Conservation (phyloP, 2,329 filamentous ascomycete species). For the Talaromyces sp. region DNA sequence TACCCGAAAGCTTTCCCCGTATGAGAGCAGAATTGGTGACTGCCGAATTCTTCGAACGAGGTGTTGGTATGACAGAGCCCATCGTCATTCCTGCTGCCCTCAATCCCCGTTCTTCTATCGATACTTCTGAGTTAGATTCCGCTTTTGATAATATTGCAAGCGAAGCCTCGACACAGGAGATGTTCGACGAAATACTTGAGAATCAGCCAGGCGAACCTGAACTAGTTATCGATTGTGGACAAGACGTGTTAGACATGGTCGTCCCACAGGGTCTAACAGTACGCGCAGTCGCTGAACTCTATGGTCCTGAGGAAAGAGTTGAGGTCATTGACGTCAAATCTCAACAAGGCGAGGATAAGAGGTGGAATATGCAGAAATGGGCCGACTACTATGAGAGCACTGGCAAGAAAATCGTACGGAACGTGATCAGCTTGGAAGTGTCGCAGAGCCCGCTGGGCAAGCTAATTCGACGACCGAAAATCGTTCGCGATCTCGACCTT, state of each 20-base stretch:
- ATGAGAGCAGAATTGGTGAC: slow-evolving; percentile 63
- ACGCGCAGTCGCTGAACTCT: slow-evolving; percentile 60
- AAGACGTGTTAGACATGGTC: slow-evolving; percentile 66
- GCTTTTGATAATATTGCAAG: slow-evolving; percentile 30
- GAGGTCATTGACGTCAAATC: slow-evolving; percentile 69
- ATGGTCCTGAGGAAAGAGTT: slow-evolving; percentile 59
- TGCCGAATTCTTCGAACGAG: slow-evolving; percentile 61
- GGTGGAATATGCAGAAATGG: slow-evolving; percentile 65
- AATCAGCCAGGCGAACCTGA: slow-evolving; percentile 29
- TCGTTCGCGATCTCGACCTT: slow-evolving; percentile 61
- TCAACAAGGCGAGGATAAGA: slow-evolving; percentile 62
- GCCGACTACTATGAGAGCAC: slow-evolving; percentile 64
- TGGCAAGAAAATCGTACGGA: slow-evolving; percentile 60
- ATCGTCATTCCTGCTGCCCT: slow-evolving; percentile 61
- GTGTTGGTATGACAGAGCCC: slow-evolving; percentile 63
- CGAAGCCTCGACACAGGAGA: slow-evolving; percentile 38
- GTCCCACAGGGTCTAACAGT: slow-evolving; percentile 64
- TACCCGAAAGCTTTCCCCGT: slow-evolving; percentile 60
- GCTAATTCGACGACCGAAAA: slow-evolving; percentile 60
- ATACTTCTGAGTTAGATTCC: slow-evolving; percentile 21
- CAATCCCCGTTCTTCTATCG: slow-evolving; percentile 53
- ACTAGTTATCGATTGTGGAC: slow-evolving; percentile 57
- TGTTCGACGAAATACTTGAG: slow-evolving; percentile 40
- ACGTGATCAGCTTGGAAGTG: slow-evolving; percentile 67
- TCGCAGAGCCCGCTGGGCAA: slow-evolving; percentile 62